phyloP scores from a whole-genome alignment of 2,329 filamentous ascomycete species.

The Penicillium sp. region DNA sequence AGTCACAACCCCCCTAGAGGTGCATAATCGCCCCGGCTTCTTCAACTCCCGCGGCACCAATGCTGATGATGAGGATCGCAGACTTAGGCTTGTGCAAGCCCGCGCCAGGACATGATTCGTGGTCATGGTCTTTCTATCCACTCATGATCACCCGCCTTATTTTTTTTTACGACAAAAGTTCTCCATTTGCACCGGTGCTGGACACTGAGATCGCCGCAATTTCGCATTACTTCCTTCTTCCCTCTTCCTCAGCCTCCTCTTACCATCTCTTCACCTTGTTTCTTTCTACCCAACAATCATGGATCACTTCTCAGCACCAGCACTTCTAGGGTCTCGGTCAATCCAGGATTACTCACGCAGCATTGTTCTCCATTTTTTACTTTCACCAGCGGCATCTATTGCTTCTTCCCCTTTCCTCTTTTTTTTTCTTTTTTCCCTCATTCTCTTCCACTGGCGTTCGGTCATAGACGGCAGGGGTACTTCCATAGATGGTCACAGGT shows the following conservation, averaged over 20 bases:
- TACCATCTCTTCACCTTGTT: not conserved
- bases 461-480: constrained; percentile 15
- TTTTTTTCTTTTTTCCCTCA: constrained; percentile 13
- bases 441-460: constrained; percentile 17
- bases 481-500: constrained; percentile 2
- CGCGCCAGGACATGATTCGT: constrained; percentile 33
- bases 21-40: constrained; percentile 27
- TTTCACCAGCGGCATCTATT: not conserved
- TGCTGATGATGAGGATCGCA: constrained; percentile 41
- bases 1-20: constrained; percentile 31
- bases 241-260: not conserved
- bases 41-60: constrained; percentile 27
- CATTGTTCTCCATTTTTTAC: not conserved
- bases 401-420: not conserved
- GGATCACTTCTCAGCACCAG: not conserved
- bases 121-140: not conserved
- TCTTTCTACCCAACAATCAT: not conserved
- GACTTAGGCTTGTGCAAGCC: constrained; percentile 42
- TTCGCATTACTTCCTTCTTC: not conserved
- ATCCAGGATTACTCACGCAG: not conserved
- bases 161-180: constrained; percentile 3
- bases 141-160: not conserved
- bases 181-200: constrained; percentile 16
- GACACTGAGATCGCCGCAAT: constrained; percentile 11
- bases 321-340: not conserved